A percentile compares a stretch with the other conserved stretches of the same genome.
phyloP scores from a whole-genome alignment of 2,329 filamentous ascomycete species.

The Laburnicola sp. region DNA sequence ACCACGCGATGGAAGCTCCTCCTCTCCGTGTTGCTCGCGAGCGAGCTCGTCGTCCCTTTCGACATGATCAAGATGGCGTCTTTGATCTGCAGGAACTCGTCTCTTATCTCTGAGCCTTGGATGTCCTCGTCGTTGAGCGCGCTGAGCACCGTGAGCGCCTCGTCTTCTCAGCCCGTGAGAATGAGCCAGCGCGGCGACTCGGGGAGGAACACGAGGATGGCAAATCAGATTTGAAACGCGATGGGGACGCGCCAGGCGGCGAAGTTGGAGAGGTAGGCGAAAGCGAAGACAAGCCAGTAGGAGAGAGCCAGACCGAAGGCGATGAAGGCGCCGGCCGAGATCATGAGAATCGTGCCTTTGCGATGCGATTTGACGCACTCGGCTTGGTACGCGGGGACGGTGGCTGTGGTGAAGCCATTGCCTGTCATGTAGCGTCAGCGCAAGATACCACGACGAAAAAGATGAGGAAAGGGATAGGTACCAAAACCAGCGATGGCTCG shows the following conservation, averaged over 20 bases:
- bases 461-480: constrained; percentile 30
- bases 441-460: constrained; percentile 49
- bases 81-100: constrained; percentile 49
- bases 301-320: constrained; percentile 53
- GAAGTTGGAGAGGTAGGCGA: constrained; percentile 48
- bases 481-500: constrained; percentile 55
- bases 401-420: constrained; percentile 57
- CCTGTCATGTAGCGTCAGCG: constrained; percentile 33
- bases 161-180: constrained; percentile 57
- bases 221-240: constrained; percentile 61
- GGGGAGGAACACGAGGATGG: constrained; percentile 56
- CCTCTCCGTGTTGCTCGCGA: constrained; percentile 42
- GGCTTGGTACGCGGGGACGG: constrained; percentile 57
- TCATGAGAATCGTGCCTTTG: constrained; percentile 53
- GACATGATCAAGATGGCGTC: constrained; percentile 38
- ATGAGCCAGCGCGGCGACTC: constrained; percentile 64
- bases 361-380: constrained; percentile 51
- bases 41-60: constrained; percentile 24
- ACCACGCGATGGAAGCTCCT: constrained; percentile 48
- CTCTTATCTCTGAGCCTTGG: constrained; percentile 31
- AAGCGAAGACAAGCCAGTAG: constrained; percentile 60
- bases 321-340: constrained; percentile 56
- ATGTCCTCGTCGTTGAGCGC: constrained; percentile 35
- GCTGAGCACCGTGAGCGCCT: constrained; percentile 37
- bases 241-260: constrained; percentile 59